Percentiles rank a stretch among this genome's conserved stretches.
Evolutionary conservation across 306 rosid species (phyloP).

Genomic region (Vachellia collinsii): DNA sequence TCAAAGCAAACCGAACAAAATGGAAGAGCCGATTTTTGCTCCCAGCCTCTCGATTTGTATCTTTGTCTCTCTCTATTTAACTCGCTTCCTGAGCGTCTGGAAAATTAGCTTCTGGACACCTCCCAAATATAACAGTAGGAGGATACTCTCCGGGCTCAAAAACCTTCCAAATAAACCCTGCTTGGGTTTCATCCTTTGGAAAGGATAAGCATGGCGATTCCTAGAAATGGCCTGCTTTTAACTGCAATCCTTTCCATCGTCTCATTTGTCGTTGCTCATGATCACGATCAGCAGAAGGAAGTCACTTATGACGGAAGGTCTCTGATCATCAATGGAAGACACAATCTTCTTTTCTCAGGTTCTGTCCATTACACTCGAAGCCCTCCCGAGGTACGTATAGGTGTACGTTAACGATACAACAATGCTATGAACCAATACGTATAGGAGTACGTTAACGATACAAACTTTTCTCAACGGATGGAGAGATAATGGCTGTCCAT

Average conservation of each 20-base stretch:
- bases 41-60: slow-evolving; percentile 10
- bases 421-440: not conserved
- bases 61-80: not conserved
- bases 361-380: slow-evolving; percentile 88
- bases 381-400: slow-evolving; percentile 49
- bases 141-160: not conserved
- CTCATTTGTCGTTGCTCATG: not conserved
- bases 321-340: slow-evolving; percentile 53
- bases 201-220: not conserved
- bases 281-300: not conserved
- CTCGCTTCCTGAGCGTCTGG: not conserved
- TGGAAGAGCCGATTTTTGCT: slow-evolving; percentile 31
- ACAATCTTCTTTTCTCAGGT: slow-evolving; percentile 77
- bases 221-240: slow-evolving; percentile 23
- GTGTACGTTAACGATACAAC: not conserved
- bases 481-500: not conserved
- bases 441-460: not conserved
- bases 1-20: slow-evolving; percentile 9
- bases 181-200: not conserved
- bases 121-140: not conserved
- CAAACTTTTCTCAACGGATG: not conserved
- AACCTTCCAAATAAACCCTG: not conserved
- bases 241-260: slow-evolving; percentile 16
- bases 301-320: slow-evolving; percentile 50
- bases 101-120: slow-evolving; percentile 25